phyloP scores from a whole-genome alignment of 2,329 filamentous ascomycete genomes.

The Ophiostoma ips region DNA sequence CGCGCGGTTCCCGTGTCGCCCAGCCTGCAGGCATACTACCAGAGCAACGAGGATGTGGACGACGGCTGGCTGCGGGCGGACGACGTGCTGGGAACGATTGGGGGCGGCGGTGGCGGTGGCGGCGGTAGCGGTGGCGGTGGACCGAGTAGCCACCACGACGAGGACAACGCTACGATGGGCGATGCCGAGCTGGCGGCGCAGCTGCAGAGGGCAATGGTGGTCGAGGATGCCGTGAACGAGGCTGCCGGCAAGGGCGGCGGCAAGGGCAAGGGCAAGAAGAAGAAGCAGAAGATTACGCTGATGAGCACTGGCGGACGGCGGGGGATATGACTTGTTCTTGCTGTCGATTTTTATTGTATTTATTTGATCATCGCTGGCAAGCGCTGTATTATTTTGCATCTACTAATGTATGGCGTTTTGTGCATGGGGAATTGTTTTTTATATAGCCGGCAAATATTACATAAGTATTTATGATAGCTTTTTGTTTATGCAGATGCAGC shows the following conservation, averaged over 20 bases:
- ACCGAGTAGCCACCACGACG: constrained; percentile 47
- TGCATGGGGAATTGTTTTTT: too few species aligned
- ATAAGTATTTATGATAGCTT: too few species aligned
- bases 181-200: constrained; percentile 44
- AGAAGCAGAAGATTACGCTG: constrained; percentile 58
- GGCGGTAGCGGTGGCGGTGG: not conserved
- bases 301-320: constrained; percentile 53
- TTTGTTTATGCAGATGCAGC: too few species aligned
- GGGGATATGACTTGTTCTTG: constrained; percentile 18
- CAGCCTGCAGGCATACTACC: constrained; percentile 28
- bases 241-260: constrained; percentile 16
- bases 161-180: constrained; percentile 53
- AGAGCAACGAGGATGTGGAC: constrained; percentile 36
- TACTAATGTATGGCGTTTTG: too few species aligned
- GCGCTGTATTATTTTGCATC: too few species aligned
- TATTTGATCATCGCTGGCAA: not conserved
- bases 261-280: constrained; percentile 44
- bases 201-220: constrained; percentile 36
- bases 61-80: constrained; percentile 21
- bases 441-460: too few species aligned
- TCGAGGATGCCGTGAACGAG: constrained; percentile 18
- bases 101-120: not conserved
- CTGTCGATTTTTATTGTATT: not conserved
- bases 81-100: constrained; percentile 3
- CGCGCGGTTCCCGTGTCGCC: constrained; percentile 48